Evolutionary conservation across 352 stramenopile genomes (phyloP), one percentile per base, ranked within the genome.

Genomic region (Phytophthora tubulina): DNA sequence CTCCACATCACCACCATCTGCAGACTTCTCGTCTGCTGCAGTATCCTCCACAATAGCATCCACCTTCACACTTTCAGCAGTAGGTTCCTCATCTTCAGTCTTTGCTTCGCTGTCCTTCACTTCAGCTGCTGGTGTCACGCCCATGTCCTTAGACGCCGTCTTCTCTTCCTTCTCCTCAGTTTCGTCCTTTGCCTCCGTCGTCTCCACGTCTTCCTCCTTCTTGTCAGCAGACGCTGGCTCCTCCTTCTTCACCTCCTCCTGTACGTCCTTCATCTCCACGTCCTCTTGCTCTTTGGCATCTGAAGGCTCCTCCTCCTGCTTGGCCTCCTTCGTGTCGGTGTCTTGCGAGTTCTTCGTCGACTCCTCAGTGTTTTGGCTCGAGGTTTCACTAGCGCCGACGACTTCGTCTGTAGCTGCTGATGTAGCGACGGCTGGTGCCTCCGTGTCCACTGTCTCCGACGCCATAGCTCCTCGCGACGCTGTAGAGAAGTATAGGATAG

Each of bases 211-310:
- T 44, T 51, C 35, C 0, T 53, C 50, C 8, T 62, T 32, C 13
- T 73, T 50, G 1, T 58, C 36, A 44, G 30, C 15, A 0, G 33
- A 9, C 0, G 3, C 13, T 14, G 3, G 31, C 3, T 11, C 10
- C 11, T 59, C 51, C 17, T 51, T 30, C 14, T 53, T 48, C 13
- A 15, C 10, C 11, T 50, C 62, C 14, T n/a, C 38, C 21, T 61
- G 44, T 36, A n/a, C 33, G 31, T 57, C 46, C 32, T 61, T 46
- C 64, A 68, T 75, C 27, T 72, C 71, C n/a, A 72, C 54, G 44
- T 69, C 49, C 31, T 46, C 64, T 38, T 60, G 17, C 38, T 49
- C 46, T 39, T 39, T 50, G 33, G 44, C 46, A 45, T n/a, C 14
- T 66, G 45, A 27, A 32, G 51, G 13, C 14, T 66, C 38, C 5